Base-by-base conservation (phyloP, 371 early-diverging fungal species). In the Mucor plumbeus region DNA sequence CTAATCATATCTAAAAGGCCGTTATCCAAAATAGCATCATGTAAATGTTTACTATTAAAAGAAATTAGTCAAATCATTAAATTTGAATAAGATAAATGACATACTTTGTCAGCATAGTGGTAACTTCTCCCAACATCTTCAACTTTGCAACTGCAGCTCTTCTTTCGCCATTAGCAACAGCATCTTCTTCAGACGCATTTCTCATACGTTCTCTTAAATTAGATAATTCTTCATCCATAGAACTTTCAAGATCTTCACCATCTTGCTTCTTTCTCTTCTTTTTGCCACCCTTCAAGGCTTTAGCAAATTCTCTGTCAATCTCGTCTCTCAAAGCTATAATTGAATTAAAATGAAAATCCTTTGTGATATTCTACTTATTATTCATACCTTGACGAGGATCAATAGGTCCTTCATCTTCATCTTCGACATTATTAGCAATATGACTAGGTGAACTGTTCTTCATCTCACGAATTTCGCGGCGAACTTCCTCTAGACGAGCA, bases 1-100 rank as follows among this genome's bases (percentile, higher is more conserved):
- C 90, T 91, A 67, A 99, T 91, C 15, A 91, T 88, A 38, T 91
- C 91, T 62, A 99, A 80, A 17, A 99, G 88, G 59, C 92, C 90
- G 68, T 92, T 92, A 58, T 99, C 97, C 62, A 99, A 65, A 64
- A 95, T 88, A 17, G 82, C 80, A 59, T 90, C 92, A 53, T 90
- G 85, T 13, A 88, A 76, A 57, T 87, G 82, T 21, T 88, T 78
- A 54, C 86, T 88, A 64, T 15, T 7, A 21, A 6, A 14, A 55
- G 47, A 47, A 38, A 11, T 38, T 26, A 41, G 5, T 5, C 14
- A 14, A 19, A 48, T 7, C 57, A 7, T 56, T 9, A 15, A 36
- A 9, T 4, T 35, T 7, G 8, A 7, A 62, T 4, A 43, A 43
- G 33, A 8, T 26, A 8, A n/a, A 50, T 31, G 26, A 4, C 83